Conservation (phyloP, 1,284 basidiomycete species). For the Ceratobasidium sp. region DNA sequence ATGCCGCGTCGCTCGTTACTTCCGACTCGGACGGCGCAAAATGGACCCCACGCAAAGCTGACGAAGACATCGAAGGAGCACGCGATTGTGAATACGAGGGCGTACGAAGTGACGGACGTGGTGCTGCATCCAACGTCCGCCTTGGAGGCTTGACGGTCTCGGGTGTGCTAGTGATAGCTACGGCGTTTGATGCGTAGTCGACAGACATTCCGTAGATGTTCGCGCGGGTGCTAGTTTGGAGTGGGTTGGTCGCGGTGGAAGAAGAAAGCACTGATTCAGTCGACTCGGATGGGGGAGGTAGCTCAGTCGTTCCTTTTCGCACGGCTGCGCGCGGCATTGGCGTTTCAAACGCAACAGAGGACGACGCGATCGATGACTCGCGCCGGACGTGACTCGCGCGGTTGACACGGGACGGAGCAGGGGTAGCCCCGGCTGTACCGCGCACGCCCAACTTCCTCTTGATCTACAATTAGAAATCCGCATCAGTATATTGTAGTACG, state of each 20-base stretch:
- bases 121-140: neutral
- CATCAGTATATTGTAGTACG: neutral
- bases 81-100: neutral
- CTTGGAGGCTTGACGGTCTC: constrained; percentile 19
- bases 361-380: constrained; percentile 15
- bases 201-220: constrained; percentile 19
- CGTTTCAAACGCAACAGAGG: constrained; percentile 36
- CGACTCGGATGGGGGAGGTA: constrained; percentile 8
- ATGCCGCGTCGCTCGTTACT: neutral
- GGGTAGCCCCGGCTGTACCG: constrained; percentile 72
- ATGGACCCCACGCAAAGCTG: constrained; percentile 32
- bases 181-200: too few species aligned
- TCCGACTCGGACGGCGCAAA: constrained; percentile 38
- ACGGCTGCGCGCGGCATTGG: constrained; percentile 33
- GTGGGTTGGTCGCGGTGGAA: constrained; percentile 25
- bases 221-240: constrained; percentile 35
- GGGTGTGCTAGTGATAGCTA: constrained; percentile 23
- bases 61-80: constrained; percentile 12
- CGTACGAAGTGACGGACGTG: constrained; percentile 21
- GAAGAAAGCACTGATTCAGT: constrained; percentile 27
- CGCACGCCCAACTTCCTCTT: constrained; percentile 77
- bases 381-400: constrained; percentile 6
- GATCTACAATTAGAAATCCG: constrained; percentile 63
- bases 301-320: constrained; percentile 13
- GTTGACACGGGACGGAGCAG: constrained; percentile 58